Conservation (phyloP, 208 protist genomes). For the Trypanosoma lewisi region DNA sequence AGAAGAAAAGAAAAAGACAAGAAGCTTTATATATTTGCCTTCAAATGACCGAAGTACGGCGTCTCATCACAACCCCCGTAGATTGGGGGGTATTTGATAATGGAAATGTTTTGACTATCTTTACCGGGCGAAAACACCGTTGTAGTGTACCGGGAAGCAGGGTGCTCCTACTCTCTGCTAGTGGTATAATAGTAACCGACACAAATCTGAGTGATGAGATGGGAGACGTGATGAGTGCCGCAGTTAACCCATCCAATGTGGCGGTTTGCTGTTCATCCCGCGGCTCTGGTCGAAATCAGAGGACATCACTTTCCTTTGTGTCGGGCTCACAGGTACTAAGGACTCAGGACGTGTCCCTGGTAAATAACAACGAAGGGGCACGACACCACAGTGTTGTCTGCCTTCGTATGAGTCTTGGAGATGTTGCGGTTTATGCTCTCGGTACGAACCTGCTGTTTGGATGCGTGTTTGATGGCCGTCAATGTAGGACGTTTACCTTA, state of each 20-base stretch:
- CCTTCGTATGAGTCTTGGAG: background rate
- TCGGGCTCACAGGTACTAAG: constrained; percentile 13
- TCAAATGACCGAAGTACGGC: constrained; percentile 25
- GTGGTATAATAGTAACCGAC: constrained; percentile 46
- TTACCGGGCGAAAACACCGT: background rate
- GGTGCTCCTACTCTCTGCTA: constrained; percentile 48
- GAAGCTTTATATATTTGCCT: background rate
- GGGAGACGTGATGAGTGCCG: background rate
- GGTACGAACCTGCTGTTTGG: constrained; percentile 14
- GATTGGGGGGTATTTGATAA: constrained; percentile 24
- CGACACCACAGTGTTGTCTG: constrained; percentile 12
- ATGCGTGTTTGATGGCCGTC: background rate
- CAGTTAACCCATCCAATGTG: constrained; percentile 16
- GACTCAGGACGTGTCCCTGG: constrained; percentile 7
- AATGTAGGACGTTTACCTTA: background rate
- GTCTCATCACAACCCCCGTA: constrained; percentile 22
- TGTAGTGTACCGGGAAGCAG: background rate
- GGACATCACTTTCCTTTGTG: constrained; percentile 6
- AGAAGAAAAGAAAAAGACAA: background rate
- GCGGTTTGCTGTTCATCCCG: constrained; percentile 10
- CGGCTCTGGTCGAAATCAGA: background rate
- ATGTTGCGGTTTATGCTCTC: constrained; percentile 21
- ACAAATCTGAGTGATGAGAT: constrained; percentile 28
- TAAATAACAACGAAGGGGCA: background rate
- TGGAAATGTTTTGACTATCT: constrained; percentile 18